Evolutionary conservation across 169 alveolate genomes (phyloP).

Genomic region (Eimeria acervulina): DNA sequence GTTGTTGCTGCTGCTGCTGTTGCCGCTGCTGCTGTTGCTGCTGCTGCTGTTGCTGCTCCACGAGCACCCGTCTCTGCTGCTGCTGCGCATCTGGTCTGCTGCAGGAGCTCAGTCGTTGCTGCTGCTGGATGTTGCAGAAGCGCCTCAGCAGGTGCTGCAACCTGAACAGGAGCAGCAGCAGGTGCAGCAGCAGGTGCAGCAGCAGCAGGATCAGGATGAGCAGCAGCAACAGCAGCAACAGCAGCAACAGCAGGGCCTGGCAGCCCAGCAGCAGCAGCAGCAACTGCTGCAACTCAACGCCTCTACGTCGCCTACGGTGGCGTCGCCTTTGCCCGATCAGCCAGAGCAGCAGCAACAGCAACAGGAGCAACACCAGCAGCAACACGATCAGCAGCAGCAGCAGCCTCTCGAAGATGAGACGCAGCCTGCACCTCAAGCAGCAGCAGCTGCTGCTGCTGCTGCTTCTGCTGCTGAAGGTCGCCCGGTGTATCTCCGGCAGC

Average conservation of each 20-base stretch:
- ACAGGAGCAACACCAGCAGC: not conserved
- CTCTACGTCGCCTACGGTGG: not conserved
- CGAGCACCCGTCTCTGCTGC: not conserved
- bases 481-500: not conserved
- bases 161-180: not conserved
- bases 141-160: not conserved
- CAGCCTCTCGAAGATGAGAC: not conserved
- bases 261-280: conserved; percentile 4
- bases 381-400: not conserved
- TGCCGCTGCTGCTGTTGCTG: not conserved
- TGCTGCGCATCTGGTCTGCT: not conserved
- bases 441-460: not conserved
- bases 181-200: conserved; percentile 6
- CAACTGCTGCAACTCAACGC: not conserved
- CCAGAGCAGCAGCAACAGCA: not conserved
- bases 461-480: not conserved
- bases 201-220: not conserved
- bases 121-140: not conserved
- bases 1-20: not conserved
- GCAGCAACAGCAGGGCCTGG: not conserved
- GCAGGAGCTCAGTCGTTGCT: conserved; percentile 27
- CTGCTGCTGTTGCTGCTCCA: not conserved
- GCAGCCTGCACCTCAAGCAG: not conserved
- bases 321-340: conserved; percentile 4
- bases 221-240: conserved; percentile 14